These are phyloP conservation scores for Collybia mongolica DNA, from an alignment of 768 basidiomycete genomes.

Conservation along the genomic window DNA sequence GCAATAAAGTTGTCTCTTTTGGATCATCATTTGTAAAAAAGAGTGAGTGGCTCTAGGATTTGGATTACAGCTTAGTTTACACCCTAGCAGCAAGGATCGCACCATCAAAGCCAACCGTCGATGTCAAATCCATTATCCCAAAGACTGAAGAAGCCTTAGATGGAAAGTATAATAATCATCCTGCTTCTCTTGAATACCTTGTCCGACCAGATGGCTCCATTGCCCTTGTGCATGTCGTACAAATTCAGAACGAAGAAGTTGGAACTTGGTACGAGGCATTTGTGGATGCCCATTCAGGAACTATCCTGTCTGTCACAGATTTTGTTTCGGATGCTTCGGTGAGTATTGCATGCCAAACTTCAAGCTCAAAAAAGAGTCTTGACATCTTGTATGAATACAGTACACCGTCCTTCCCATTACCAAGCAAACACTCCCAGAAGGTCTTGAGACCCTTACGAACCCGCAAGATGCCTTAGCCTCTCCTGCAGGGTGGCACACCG, in stretches of 20 bases:
- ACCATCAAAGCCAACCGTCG: conserved; percentile 35
- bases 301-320: conserved; percentile 48
- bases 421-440: conserved; percentile 43
- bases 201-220: conserved; percentile 34
- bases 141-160: conserved; percentile 33
- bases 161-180: conserved; percentile 38
- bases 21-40: conserved; percentile 31
- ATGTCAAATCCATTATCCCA: conserved; percentile 32
- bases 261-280: conserved; percentile 58
- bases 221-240: conserved; percentile 39
- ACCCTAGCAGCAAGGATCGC: conserved; percentile 25
- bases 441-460: conserved; percentile 40
- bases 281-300: conserved; percentile 52
- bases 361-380: neutral
- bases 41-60: conserved; percentile 12
- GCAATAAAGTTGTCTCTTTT: conserved; percentile 28
- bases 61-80: neutral
- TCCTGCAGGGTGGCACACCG: conserved; percentile 43
- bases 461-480: conserved; percentile 49
- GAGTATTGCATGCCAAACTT: conserved; percentile 7
- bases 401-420: conserved; percentile 43
- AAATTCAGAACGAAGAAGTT: conserved; percentile 29
- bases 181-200: conserved; percentile 39
- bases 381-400: conserved; percentile 12
- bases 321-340: conserved; percentile 45